Evolutionary conservation across 257 asterid species (phyloP), one percentile per base, ranked within the genome.

Genomic region (Ballota nigra): DNA sequence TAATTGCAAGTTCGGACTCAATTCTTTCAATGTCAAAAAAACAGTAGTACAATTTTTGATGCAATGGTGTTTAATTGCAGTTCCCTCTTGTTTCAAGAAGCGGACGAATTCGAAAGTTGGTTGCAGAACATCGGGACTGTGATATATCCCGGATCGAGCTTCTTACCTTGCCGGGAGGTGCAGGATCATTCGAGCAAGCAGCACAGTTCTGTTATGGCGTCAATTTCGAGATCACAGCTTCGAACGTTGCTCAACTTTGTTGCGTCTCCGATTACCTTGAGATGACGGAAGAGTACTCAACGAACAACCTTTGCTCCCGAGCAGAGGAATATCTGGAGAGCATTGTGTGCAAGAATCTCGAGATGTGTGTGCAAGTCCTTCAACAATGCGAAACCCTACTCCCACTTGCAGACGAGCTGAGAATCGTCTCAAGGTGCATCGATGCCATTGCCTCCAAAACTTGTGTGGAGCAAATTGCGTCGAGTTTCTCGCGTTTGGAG

Each of bases 391-490:
- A 92, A 73, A 78, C 63, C 74, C 85, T 92, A n/a, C 91, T 88
- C 63, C 97, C 98, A 13, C 83, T 90, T 7, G 98, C 96, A 5
- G 98, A 90, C 64, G 97, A 92, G 63, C 75, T 92, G 65, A 75
- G 57, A 47, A 82, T 89, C 34, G 90, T 88, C 34, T 45, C 64
- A 4, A 84, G 87, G 11, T 89, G 98, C 84, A 82, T 89, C 1
- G 98, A 92, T 52, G 85, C 96, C 15, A 92, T 89, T 59, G 98
- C 96, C 22, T 92, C 98, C 20, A 88, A 92, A 71, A 88, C 98
- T n/a, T 88, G 98, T 18, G 95, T 80, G 1, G 98, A 90, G 87
- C 98, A 92, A 70, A 92, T 92, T 19, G 98, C 98, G 6, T 88
- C 91, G 0, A 92, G 98, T 60, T 92, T 92, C 84, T 92, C 98